Base-by-base conservation (phyloP, 2,329 filamentous ascomycete genomes). In the Pseudogymnoascus sp. region DNA sequence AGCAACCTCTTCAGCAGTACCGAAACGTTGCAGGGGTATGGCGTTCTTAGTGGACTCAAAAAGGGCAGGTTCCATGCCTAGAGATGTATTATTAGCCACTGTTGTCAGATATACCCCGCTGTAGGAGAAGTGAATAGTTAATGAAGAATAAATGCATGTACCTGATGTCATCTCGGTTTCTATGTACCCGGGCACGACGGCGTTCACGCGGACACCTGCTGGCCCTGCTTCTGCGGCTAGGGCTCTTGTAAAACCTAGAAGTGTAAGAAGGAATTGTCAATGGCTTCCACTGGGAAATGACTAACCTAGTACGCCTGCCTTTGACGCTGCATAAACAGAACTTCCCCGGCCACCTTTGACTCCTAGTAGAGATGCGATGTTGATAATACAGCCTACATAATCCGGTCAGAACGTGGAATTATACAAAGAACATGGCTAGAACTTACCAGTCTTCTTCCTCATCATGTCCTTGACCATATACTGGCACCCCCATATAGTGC, bases 111-210 rank as follows among this genome's bases (percentile, higher is more conserved):
- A 56, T 37, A 61, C 48, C 52, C 58, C 38, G 28, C 59, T 59
- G 69, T 69, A 63, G 1, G 63, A 70, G 58, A 71, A 68, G 0
- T 28, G 60, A 38, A 62, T 33, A 64, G 48, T 48, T 39, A 39
- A 52, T 30, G 58, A 38, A 38, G 41, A 56, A 45, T 19, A 30
- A 52, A 33, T 21, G 38, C 3, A 67, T 67, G 30, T 74, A 92
- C 89, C 77, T 70, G 80, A 74, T 65, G 87, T 90, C 89, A 95
- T 95, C 55, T 83, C 80, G 48, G 89, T 92, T 60, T 88, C 78
- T 65, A 95, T 85, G 75, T 92, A 95, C 5, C 90, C 90, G 0
- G 90, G 90, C 39, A 92, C 75, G 64, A 95, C 82, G 26, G 86
- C 86, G 74, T 95, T 95, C 52, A 89, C 86, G 28, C 91, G 80